Evolutionary conservation across 441 rosid genomes (phyloP), one percentile per base, ranked within the genome.

Genomic region (Pelargonium myrrhifolium): DNA sequence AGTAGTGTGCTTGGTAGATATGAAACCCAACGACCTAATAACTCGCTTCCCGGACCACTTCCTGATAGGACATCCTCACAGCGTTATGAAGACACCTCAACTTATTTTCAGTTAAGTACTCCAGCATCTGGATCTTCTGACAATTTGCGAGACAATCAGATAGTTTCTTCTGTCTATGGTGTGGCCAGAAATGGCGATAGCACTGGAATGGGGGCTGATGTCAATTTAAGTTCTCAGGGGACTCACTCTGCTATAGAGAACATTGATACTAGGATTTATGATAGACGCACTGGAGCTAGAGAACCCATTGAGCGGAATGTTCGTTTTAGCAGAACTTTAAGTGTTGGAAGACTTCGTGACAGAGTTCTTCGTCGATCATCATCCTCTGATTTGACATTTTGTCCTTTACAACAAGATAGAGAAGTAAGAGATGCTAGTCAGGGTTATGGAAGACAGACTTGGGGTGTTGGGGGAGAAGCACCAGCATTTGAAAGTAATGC

Each of bases 331-430:
- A 80, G 99, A 78, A 86, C 99, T 15, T 77, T 94, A 49, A 94
- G 99, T 80, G 98, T 94, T 65, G 99, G 99, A 73, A 81, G 99
- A 77, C 97, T 94, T 65, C 97, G 98, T 59, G 98, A 94, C 24
- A 84, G 99, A 78, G 99, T 94, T 78, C 93, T 94, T 70, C 91
- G 89, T 21, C 77, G 94, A n/a, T 85, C 98, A 68, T 82, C 99
- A 20, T 72, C 82, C 26, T 73, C 96, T 67, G 96, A 91, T 43
- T 68, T 77, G 42, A 42, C 92, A 28, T 79, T 79, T 75, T 86
- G 84, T 74, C 84, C 87, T 68, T 37, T 77, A 59, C 86, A 80
- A 65, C 87, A 81, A 59, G 92, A 80, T 67, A 81, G 81, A 49
- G 88, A 77, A 77, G 79, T 68, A 26, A 74, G 76, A 79, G 88